phyloP scores from a whole-genome alignment of 1,139 yeast species.

The Saccharomyces hybrid region DNA sequence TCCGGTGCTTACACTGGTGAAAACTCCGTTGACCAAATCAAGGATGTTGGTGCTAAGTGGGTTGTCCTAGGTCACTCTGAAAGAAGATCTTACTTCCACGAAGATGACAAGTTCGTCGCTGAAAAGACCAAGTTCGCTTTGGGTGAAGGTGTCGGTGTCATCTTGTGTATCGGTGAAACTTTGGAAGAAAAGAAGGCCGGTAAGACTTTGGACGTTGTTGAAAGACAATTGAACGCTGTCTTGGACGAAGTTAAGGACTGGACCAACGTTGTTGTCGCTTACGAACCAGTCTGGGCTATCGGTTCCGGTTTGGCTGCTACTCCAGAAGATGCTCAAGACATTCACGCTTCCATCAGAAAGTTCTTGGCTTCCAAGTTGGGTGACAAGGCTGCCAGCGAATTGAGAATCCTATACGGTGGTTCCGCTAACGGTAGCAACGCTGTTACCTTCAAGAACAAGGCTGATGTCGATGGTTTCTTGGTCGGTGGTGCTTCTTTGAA shows the following conservation, averaged over 20 bases:
- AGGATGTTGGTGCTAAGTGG: constrained; percentile 92
- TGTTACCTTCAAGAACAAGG: constrained; percentile 79
- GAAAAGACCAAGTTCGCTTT: constrained; percentile 91
- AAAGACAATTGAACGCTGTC: constrained; percentile 87
- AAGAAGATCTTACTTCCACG: constrained; percentile 91
- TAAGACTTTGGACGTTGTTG: constrained; percentile 76
- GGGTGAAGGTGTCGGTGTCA: constrained; percentile 79
- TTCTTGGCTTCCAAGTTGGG: constrained; percentile 75
- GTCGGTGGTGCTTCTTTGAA: constrained; percentile 99
- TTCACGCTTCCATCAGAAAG: constrained; percentile 82
- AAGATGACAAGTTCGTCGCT: constrained; percentile 85
- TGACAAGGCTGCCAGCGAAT: constrained; percentile 62
- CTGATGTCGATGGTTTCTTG: constrained; percentile 94
- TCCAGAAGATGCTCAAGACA: constrained; percentile 93
- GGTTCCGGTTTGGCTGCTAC: constrained; percentile 99
- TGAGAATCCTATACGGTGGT: constrained; percentile 97
- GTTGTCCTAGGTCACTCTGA: constrained; percentile 97
- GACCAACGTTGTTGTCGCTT: constrained; percentile 89
- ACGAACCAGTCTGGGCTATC: constrained; percentile 99
- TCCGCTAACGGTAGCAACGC: constrained; percentile 96
- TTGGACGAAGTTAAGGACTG: constrained; percentile 80
- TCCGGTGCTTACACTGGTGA: constrained; percentile 99
- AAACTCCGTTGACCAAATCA: constrained; percentile 77
- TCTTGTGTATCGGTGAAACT: constrained; percentile 96
- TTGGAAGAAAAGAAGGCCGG: constrained; percentile 89